Evolutionary conservation across 306 rosid species (phyloP).

Genomic region (Dalbergia cultrata): DNA sequence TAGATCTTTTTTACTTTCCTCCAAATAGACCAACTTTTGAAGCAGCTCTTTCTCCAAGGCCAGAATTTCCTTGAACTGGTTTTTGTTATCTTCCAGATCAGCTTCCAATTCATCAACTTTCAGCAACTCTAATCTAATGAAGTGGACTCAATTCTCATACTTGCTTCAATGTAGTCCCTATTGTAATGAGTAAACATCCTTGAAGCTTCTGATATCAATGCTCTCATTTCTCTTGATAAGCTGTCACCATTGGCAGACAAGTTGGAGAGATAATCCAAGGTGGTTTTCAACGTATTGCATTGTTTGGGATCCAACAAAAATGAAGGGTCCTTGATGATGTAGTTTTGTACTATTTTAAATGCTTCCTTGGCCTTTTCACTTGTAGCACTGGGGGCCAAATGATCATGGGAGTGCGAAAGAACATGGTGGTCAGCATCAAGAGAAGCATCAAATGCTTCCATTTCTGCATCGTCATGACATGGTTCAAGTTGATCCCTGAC

Average conservation of each 20-base stretch:
- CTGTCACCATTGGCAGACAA: neutral
- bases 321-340: neutral
- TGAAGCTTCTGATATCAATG: conserved; percentile 11
- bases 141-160: neutral
- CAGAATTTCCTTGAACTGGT: neutral
- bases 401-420: neutral
- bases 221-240: neutral
- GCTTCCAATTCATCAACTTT: neutral
- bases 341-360: neutral
- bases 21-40: neutral
- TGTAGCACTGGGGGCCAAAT: neutral
- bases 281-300: neutral
- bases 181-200: neutral
- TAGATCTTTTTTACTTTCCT: no score
- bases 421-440: neutral
- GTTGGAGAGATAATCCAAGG: neutral
- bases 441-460: no score
- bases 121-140: neutral
- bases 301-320: neutral
- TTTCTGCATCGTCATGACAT: neutral
- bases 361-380: neutral
- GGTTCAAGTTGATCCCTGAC: neutral
- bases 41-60: neutral
- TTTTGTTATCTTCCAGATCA: neutral
- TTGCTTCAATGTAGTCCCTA: neutral